These are phyloP conservation scores for Cercospora beticola DNA, from an alignment of 2,329 filamentous ascomycete genomes.

Conservation along the genomic window DNA sequence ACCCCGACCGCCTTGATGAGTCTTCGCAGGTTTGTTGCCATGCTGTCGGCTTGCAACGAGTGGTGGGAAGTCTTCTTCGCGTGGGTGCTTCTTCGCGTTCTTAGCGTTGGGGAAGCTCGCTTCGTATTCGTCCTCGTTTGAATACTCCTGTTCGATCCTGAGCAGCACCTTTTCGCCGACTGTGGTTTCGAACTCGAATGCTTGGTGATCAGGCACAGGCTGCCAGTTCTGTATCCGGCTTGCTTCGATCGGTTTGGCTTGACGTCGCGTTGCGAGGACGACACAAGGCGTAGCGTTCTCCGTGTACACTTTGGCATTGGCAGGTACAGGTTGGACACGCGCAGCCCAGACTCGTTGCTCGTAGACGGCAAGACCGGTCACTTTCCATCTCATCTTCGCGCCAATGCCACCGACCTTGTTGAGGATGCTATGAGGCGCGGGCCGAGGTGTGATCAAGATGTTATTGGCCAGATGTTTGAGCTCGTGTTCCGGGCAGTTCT, in stretches of 20 bases:
- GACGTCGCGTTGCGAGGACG: conserved; percentile 76
- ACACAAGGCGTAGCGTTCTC: conserved; percentile 77
- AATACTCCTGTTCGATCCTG: conserved; percentile 72
- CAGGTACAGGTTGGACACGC: conserved; percentile 69
- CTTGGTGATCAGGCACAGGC: conserved; percentile 67
- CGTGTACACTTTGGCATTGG: conserved; percentile 68
- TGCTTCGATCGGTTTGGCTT: conserved; percentile 75
- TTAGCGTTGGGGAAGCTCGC: conserved; percentile 61
- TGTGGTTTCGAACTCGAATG: conserved; percentile 74
- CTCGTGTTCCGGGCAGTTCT: conserved; percentile 64
- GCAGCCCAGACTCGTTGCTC: conserved; percentile 88
- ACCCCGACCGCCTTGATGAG: conserved; percentile 35
- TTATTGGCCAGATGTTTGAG: conserved; percentile 83
- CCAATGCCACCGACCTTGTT: conserved; percentile 86
- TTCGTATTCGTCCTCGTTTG: conserved; percentile 63
- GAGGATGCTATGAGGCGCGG: conserved; percentile 69
- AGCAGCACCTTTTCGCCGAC: conserved; percentile 86
- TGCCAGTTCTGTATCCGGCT: conserved; percentile 81
- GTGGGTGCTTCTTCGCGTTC: conserved; percentile 62
- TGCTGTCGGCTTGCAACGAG: conserved; percentile 27
- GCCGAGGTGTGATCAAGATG: conserved; percentile 82
- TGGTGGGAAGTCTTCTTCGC: conserved; percentile 52
- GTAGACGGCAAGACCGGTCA: conserved; percentile 70
- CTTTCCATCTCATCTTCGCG: conserved; percentile 78
- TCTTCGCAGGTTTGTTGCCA: conserved; percentile 32